Conservation (phyloP, 306 rosid genomes). For the Lotus japonicus region DNA sequence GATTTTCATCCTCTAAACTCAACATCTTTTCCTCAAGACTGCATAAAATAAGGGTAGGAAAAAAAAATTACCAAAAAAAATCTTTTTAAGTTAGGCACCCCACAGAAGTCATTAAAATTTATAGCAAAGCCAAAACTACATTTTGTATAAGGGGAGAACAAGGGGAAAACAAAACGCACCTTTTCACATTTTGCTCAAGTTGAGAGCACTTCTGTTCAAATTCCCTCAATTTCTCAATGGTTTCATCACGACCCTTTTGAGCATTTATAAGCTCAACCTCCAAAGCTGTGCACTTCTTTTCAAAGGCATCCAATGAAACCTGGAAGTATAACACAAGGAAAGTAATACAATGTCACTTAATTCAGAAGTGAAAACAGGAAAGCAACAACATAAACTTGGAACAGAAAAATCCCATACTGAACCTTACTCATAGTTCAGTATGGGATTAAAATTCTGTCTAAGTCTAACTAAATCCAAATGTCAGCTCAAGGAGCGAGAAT, state of each 20-base stretch:
- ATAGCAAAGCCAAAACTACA: conserved; percentile 11
- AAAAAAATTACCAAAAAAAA: not conserved
- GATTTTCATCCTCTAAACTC: conserved; percentile 77
- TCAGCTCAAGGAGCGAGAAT: too few species aligned
- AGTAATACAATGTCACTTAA: conserved; percentile 5
- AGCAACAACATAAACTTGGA: too few species aligned
- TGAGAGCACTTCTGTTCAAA: conserved; percentile 63
- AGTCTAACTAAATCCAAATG: too few species aligned
- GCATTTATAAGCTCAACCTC: conserved; percentile 54
- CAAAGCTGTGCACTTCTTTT: conserved; percentile 51
- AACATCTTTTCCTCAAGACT: conserved; percentile 78
- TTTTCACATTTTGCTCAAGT: conserved; percentile 63
- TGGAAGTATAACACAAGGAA: conserved; percentile 26
- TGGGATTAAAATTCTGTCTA: too few species aligned
- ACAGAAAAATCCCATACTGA: too few species aligned
- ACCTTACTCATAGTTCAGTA: too few species aligned
- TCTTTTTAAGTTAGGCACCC: not conserved
- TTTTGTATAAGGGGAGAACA: not conserved
- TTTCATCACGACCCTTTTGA: conserved; percentile 41
- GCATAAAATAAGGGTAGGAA: conserved; percentile 10
- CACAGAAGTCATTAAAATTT: not conserved
- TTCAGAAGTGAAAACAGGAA: conserved; percentile 2
- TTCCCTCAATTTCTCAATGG: conserved; percentile 54
- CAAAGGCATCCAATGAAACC: conserved; percentile 67
- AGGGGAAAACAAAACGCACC: conserved; percentile 30